phyloP scores from a whole-genome alignment of 2,329 filamentous ascomycete genomes.

The Clonostachys rosea region DNA sequence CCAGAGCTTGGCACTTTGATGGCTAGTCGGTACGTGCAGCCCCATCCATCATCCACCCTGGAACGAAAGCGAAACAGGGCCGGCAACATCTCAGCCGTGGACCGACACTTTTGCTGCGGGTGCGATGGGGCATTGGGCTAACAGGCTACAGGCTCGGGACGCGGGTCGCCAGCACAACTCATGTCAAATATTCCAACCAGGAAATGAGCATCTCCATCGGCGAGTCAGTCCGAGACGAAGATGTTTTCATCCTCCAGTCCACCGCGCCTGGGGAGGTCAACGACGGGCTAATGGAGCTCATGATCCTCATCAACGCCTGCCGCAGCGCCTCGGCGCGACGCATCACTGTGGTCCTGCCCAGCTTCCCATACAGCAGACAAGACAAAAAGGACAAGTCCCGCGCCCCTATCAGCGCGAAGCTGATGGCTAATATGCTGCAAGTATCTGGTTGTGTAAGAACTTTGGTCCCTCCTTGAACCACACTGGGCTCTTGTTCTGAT shows the following conservation, averaged over 20 bases:
- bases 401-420: constrained; percentile 92
- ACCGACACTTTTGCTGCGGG: too few relatives aligned
- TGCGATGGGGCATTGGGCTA: too few relatives aligned
- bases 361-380: constrained; percentile 93
- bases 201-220: constrained; percentile 90
- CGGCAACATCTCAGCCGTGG: too few relatives aligned
- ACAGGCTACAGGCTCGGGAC: constrained; percentile 58
- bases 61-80: too few relatives aligned
- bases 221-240: constrained; percentile 93
- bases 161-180: constrained; percentile 73
- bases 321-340: constrained; percentile 65
- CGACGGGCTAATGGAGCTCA: constrained; percentile 94
- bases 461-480: not conserved
- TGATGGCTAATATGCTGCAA: constrained; percentile 97
- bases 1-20: constrained; percentile 40
- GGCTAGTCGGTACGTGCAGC: constrained; percentile 30
- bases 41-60: too few relatives aligned
- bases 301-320: constrained; percentile 98
- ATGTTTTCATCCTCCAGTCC: constrained; percentile 96
- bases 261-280: constrained; percentile 96
- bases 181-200: constrained; percentile 81
- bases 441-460: constrained; percentile 71
- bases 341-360: constrained; percentile 92
- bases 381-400: constrained; percentile 95
- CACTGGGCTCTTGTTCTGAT: not conserved